phyloP scores from a whole-genome alignment of 1,284 basidiomycete species.

The Nidula niveotomentosa region DNA sequence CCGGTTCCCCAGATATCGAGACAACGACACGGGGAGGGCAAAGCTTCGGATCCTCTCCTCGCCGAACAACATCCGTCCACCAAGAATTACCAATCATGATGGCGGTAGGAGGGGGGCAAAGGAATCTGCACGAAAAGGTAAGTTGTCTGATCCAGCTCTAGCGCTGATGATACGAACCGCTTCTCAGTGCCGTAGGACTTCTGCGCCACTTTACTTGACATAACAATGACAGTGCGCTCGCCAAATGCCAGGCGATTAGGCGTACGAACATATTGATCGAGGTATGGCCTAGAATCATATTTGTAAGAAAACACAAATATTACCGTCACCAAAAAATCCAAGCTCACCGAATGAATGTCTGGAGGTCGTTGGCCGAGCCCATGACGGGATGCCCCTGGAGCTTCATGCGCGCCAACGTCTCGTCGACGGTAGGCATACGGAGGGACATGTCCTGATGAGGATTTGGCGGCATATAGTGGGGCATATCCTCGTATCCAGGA shows the following conservation, averaged over 20 bases:
- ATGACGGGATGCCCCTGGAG: slow-evolving; percentile 55
- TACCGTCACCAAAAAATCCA: background rate
- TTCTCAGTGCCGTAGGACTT: slow-evolving; percentile 98
- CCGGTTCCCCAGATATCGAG: slow-evolving; percentile 88
- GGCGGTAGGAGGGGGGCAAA: slow-evolving; percentile 95
- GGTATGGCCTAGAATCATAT: slow-evolving; percentile 53
- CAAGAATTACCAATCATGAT: slow-evolving; percentile 94
- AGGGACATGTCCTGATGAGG: slow-evolving; percentile 54
- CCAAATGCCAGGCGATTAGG: slow-evolving; percentile 88
- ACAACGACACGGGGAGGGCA: slow-evolving; percentile 85
- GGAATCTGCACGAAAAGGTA: slow-evolving; percentile 52
- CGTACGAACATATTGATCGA: slow-evolving; percentile 84
- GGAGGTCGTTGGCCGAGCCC: slow-evolving; percentile 66
- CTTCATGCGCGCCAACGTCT: slow-evolving; percentile 64
- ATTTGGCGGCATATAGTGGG: slow-evolving; percentile 50
- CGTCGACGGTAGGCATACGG: slow-evolving; percentile 60
- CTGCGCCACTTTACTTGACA: slow-evolving; percentile 96
- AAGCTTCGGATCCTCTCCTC: slow-evolving; percentile 72
- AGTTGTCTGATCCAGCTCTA: background rate
- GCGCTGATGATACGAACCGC: slow-evolving; percentile 44
- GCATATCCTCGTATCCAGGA: slow-evolving; percentile 55
- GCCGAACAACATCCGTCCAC: slow-evolving; percentile 80
- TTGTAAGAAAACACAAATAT: background rate
- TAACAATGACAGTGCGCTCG: slow-evolving; percentile 92
- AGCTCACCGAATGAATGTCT: slow-evolving; percentile 72